These are phyloP conservation scores for Prunella vulgaris DNA, from an alignment of 257 asterid genomes.

Conservation along the genomic window DNA sequence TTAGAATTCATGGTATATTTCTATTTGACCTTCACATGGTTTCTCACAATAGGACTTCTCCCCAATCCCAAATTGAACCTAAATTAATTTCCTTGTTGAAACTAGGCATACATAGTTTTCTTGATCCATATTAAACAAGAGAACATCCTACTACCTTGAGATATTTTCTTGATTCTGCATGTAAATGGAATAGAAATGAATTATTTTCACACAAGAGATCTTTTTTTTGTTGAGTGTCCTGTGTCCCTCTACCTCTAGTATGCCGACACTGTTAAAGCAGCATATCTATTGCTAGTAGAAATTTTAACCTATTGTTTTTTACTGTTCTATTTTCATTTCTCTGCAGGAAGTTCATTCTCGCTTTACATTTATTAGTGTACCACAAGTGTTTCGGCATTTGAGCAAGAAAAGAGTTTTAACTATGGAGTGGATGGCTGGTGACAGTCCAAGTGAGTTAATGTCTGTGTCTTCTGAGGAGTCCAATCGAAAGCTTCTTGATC, in stretches of 20 bases:
- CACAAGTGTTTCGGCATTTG: slow-evolving; percentile 67
- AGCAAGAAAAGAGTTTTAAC: slow-evolving; percentile 76
- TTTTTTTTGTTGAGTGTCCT: background rate
- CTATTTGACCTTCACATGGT: background rate
- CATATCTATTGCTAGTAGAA: background rate
- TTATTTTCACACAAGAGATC: background rate
- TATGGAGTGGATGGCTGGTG: slow-evolving; percentile 98
- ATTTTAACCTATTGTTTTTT: slow-evolving; percentile 8
- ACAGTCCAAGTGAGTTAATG: slow-evolving; percentile 71
- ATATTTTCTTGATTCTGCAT: no score
- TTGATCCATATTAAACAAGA: slow-evolving; percentile 15
- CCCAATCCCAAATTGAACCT: background rate
- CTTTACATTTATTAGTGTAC: slow-evolving; percentile 58
- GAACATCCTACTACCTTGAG: no score
- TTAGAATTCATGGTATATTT: slow-evolving; percentile 66
- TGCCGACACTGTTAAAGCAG: slow-evolving; percentile 9
- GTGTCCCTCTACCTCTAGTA: no score
- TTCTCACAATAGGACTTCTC: slow-evolving; percentile 7
- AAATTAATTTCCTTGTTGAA: background rate
- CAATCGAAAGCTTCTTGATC: slow-evolving; percentile 50
- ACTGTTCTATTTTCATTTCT: slow-evolving; percentile 8
- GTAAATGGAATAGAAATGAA: background rate
- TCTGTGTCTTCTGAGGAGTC: slow-evolving; percentile 52
- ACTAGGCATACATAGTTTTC: background rate
- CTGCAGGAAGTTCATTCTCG: slow-evolving; percentile 84